A percentile compares a stretch with the other conserved stretches of the same genome.
phyloP scores from a whole-genome alignment of 306 rosid species.

The apple (Malus domestica) region ASM211411v1 NC_041793.1:32878001-32878500 shows the following conservation, averaged over 20 bases:
- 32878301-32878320: neutral
- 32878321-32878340: neutral
- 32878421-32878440: neutral
- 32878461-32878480: neutral
- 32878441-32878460: neutral
- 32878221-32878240: constrained; percentile 4
- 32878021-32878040: neutral
- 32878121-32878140: constrained; percentile 67
- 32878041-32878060: constrained; percentile 14
- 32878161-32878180: constrained; percentile 86
- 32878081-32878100: constrained; percentile 35
- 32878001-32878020: neutral
- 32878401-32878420: neutral
- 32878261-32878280: neutral
- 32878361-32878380: neutral
- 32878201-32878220: constrained; percentile 5
- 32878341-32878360: neutral
- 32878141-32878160: constrained; percentile 89
- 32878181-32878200: constrained; percentile 5
- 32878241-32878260: neutral
- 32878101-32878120: constrained; percentile 84
- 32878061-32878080: constrained; percentile 6
- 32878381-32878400: neutral
- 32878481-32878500: neutral
- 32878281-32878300: neutral